phyloP scores from a whole-genome alignment of 768 basidiomycete species.

The Rhodocollybia butyracea region DNA sequence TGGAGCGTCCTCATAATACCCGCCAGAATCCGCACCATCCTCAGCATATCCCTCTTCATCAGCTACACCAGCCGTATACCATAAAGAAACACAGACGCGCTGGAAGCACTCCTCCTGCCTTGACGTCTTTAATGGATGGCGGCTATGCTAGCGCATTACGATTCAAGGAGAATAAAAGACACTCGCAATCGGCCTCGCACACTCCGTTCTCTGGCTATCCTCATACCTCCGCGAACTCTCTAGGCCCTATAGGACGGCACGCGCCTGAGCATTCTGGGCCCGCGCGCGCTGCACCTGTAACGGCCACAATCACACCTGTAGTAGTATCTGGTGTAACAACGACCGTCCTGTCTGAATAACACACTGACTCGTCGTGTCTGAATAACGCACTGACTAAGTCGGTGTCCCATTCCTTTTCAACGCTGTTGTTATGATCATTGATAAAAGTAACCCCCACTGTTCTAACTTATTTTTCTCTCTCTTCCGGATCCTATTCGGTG shows the following conservation, averaged over 20 bases:
- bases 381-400: too few relatives aligned
- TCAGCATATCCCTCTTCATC: neutral
- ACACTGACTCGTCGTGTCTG: too few relatives aligned
- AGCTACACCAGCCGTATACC: neutral
- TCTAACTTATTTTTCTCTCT: neutral
- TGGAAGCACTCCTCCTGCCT: constrained; percentile 5
- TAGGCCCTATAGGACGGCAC: neutral
- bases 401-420: too few relatives aligned
- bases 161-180: neutral
- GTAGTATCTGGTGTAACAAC: neutral
- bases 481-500: too few relatives aligned
- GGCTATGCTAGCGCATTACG: neutral
- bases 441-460: neutral
- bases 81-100: neutral
- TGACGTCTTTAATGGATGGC: neutral
- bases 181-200: constrained; percentile 1
- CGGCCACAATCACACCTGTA: neutral
- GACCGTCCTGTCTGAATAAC: too few relatives aligned
- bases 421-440: too few relatives aligned
- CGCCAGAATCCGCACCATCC: neutral
- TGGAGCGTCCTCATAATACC: constrained; percentile 2
- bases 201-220: neutral
- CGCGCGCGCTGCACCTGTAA: neutral
- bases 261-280: neutral
- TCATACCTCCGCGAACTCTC: neutral